A percentile compares a stretch with the other conserved stretches of the same genome.
Evolutionary conservation across 805 yeast genomes (phyloP).

Genomic region (Hanseniaspora occidentalis): DNA sequence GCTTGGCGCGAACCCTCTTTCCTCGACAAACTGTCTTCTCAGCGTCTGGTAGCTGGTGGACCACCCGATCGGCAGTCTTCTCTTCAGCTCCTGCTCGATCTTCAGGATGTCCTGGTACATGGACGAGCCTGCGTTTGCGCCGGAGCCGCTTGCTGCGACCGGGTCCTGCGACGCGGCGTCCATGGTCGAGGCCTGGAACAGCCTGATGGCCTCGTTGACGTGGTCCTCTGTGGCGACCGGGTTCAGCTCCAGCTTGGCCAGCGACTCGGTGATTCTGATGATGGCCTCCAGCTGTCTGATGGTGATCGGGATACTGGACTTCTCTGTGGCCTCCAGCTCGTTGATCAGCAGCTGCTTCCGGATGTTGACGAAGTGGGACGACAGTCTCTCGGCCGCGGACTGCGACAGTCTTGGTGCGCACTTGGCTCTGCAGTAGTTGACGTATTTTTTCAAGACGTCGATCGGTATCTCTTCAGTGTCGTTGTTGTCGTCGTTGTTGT

Average conservation of each 20-base stretch:
- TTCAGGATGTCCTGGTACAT: conserved; percentile 59
- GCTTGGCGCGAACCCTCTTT: conserved; percentile 46
- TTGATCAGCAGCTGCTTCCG: conserved; percentile 70
- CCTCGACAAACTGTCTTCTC: conserved; percentile 67
- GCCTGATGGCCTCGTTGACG: conserved; percentile 88
- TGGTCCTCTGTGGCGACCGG: conserved; percentile 82
- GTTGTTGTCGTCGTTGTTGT: conserved; percentile 25
- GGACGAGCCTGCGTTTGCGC: conserved; percentile 36
- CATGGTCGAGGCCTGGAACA: conserved; percentile 95
- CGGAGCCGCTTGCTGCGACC: conserved; percentile 38
- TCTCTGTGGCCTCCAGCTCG: conserved; percentile 71
- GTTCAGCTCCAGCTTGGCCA: conserved; percentile 74
- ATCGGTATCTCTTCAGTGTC: conserved; percentile 50
- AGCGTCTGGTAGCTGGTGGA: conserved; percentile 79
- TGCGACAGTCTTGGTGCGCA: conserved; percentile 89
- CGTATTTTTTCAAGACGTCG: conserved; percentile 81
- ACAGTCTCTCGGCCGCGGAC: conserved; percentile 80
- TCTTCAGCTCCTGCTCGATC: conserved; percentile 75
- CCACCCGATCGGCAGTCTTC: conserved; percentile 94
- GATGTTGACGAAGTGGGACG: conserved; percentile 86
- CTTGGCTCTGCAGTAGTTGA: conserved; percentile 76
- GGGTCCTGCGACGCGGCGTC: conserved; percentile 58
- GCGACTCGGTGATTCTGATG: conserved; percentile 85
- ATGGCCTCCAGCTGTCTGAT: conserved; percentile 96
- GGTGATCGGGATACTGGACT: conserved; percentile 94